phyloP scores from a whole-genome alignment of 345 rosid genomes.

The Populus euphratica region DNA sequence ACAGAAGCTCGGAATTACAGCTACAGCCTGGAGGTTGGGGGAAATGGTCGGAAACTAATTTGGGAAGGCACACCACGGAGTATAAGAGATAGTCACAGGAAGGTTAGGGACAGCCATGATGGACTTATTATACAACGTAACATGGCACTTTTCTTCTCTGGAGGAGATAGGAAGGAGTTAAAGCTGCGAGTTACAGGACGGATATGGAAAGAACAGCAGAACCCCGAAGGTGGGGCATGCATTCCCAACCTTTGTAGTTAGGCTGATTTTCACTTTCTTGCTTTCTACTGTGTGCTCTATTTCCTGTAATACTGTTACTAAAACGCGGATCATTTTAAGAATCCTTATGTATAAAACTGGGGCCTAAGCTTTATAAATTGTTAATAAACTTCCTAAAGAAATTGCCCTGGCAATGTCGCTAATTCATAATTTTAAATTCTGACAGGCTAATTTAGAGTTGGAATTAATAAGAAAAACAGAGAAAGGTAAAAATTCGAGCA shows the following conservation, averaged over 20 bases:
- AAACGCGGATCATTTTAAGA: conserved; percentile 1
- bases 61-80: conserved; percentile 94
- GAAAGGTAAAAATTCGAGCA: no score
- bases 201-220: conserved; percentile 95
- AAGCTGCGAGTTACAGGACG: conserved; percentile 87
- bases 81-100: conserved; percentile 87
- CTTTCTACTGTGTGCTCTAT: background rate
- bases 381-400: conserved; percentile 3
- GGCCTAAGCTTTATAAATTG: conserved; percentile 4
- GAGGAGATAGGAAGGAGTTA: conserved; percentile 89
- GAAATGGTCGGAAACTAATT: conserved; percentile 78
- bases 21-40: conserved; percentile 95
- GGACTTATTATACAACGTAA: conserved; percentile 84
- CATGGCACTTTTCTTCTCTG: conserved; percentile 96
- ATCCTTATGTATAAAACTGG: conserved; percentile 2
- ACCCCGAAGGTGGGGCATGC: conserved; percentile 76
- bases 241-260: conserved; percentile 83
- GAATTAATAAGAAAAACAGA: no score
- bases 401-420: background rate
- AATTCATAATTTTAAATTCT: background rate
- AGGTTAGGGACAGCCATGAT: conserved; percentile 88
- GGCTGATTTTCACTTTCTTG: background rate
- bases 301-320: conserved; percentile 8
- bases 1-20: conserved; percentile 78
- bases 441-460: no score